Base-by-base conservation (phyloP, 148 eudicot species). In the Vaccinium myrtillus region DNA sequence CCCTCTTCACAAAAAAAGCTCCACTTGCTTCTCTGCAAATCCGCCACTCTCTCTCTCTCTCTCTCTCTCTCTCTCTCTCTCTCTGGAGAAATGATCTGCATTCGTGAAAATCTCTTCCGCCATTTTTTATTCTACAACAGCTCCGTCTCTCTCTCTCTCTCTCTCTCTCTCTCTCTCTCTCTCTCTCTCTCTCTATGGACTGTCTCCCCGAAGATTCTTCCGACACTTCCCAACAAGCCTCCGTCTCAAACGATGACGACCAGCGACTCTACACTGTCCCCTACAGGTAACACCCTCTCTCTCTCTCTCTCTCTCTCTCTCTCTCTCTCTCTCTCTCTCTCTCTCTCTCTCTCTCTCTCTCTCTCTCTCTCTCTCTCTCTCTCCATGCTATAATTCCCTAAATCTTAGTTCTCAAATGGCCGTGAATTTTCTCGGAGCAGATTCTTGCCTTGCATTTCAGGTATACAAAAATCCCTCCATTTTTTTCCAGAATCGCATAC, bases 251-350 rank as follows among this genome's bases (percentile, higher is more conserved):
- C 50, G 88, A 90, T 76, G 92, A 90, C 85, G 93, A 87, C 78
- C 98, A 93, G 74, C 90, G 96, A 50, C 94, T 95, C 11, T 95
- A 94, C 86, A 80, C 93, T n/a, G 98, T 95, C 32, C 98, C 98
- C 16, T 88, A 85, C 91, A 91, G 93, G 98, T 95, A 87, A 87
- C 32, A 51, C 32, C 55, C 49, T 36, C 2, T 2, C 32, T 2
- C 39, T 2, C 39, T 2, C 2, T 2, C 39, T 2, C 39, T 2
- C 2, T 2, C 39, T 2, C 39, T 2, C 2, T 74, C 25, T 49
- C 13, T 73, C 63, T 55, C 13, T 32, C 32, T 2, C 39, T 2
- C 39, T 2, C 2, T 55, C 13, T 32, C 32, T 2, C 39, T 2
- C 39, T 2, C 2, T n/a, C 49, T 36, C 2, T 2, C 32, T 2